A percentile compares a stretch with the other conserved stretches of the same genome.
These are phyloP conservation scores for Zygotorulaspora mrakii DNA, from an alignment of 1,139 yeast genomes.

Conservation along the genomic window DNA sequence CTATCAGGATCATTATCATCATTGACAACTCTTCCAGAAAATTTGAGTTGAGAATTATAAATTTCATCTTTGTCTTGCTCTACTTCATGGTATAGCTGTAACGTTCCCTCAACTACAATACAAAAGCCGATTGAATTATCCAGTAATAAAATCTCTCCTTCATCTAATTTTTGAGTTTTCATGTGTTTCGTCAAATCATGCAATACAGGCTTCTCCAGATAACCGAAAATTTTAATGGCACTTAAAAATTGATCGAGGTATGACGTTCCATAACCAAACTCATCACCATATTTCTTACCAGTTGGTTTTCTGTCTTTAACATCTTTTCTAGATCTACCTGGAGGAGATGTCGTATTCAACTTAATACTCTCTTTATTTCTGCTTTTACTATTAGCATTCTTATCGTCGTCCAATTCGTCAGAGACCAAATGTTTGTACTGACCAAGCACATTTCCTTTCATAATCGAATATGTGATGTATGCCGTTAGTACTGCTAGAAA, in stretches of 20 bases:
- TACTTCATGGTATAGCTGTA: slow-evolving; percentile 70
- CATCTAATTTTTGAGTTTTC: slow-evolving; percentile 79
- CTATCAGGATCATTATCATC: slow-evolving; percentile 3
- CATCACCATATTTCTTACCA: slow-evolving; percentile 10
- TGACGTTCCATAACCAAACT: slow-evolving; percentile 34
- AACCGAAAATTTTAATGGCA: slow-evolving; percentile 92
- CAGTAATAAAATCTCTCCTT: slow-evolving; percentile 70
- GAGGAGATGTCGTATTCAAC: background rate
- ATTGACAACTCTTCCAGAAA: slow-evolving; percentile 4
- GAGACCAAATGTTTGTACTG: slow-evolving; percentile 18
- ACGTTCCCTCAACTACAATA: slow-evolving; percentile 89
- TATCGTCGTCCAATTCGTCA: slow-evolving; percentile 12
- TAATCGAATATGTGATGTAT: slow-evolving; percentile 14
- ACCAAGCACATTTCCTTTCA: slow-evolving; percentile 20
- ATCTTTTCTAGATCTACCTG: slow-evolving; percentile 1
- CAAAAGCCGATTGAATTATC: slow-evolving; percentile 81
- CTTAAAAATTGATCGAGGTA: slow-evolving; percentile 85
- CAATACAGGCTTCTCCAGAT: slow-evolving; percentile 82
- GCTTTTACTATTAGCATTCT: slow-evolving; percentile 1
- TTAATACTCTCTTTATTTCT: slow-evolving; percentile 1
- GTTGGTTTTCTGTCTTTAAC: slow-evolving; percentile 3
- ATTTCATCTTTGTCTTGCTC: slow-evolving; percentile 23
- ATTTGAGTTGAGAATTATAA: slow-evolving; percentile 9
- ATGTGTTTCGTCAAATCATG: slow-evolving; percentile 88
- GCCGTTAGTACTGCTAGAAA: slow-evolving; percentile 13